Base-by-base conservation (phyloP, 2,329 filamentous ascomycete species). In the Sclerotinia trifoliorum region DNA sequence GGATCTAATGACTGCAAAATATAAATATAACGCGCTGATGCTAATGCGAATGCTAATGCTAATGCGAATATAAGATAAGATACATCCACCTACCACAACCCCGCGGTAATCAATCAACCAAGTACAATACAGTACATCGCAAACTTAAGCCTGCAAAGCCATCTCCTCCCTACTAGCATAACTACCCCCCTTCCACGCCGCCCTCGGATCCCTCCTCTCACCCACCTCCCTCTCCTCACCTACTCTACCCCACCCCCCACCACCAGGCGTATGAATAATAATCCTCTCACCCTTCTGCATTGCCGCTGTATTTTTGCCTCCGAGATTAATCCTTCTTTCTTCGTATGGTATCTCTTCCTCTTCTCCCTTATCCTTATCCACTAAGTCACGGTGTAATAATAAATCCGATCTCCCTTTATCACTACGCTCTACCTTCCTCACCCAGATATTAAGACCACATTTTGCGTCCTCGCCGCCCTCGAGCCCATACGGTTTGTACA, bases 401-500 rank as follows among this genome's bases (percentile, higher is more conserved):
- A 78, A 74, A 78, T 79, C 65, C 81, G 76, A 80, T 69, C 79
- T 78, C 78, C 83, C 82, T 77, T 82, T 83, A 74, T 82, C 82
- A 1, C 80, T 80, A 78, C 86, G 87, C 72, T 83, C 81, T 65
- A 94, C 89, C 70, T 86, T 89, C 10, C 92, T 83, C 44, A 96
- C 88, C 94, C 94, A 98, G 57, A 96, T 81, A 74, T 98, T 98
- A 70, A 94, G 80, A 0, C 94, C 94, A 63, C 90, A 90, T 73
- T 87, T 80, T 0, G 88, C 94, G 70, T 94, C 90, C 68, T 88
- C 89, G 4, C 94, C 94, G 0, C 94, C 94, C 29, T 88, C 89
- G 69, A 97, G 83, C 0, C 94, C 94, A 73, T 94, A 97, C 1
- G 93, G 93, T 65, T 86, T 84, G 71, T 91, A 88, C 0, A 94